Evolutionary conservation across 257 asterid species (phyloP).

Genomic region (Oldenlandia corymbosa): DNA sequence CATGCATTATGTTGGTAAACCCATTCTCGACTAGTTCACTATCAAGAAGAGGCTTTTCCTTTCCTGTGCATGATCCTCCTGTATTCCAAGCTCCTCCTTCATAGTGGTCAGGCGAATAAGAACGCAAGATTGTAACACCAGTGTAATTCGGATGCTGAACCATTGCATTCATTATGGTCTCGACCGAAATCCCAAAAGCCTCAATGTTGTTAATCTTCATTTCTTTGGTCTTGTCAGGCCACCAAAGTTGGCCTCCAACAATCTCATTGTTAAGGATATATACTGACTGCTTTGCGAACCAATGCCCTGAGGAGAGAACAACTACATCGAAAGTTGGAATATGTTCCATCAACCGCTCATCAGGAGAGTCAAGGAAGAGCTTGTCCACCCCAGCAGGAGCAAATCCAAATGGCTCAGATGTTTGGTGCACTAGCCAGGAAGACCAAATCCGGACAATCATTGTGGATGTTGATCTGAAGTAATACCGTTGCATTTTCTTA

Average conservation of each 20-base stretch:
- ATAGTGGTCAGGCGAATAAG: conserved; percentile 1
- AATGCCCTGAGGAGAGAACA: conserved; percentile 4
- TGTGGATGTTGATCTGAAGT: conserved; percentile 6
- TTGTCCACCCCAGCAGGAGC: conserved; percentile 6
- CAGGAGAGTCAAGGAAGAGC: conserved; percentile 3
- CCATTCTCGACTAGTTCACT: conserved; percentile 48
- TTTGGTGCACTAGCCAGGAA: conserved; percentile 7
- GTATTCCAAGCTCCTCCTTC: conserved; percentile 9
- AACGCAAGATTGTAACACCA: conserved; percentile 2
- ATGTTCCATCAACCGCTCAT: conserved; percentile 2
- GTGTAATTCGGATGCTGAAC: conserved; percentile 5
- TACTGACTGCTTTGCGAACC: conserved; percentile 5
- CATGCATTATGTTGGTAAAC: conserved; percentile 84
- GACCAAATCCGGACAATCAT: conserved; percentile 7
- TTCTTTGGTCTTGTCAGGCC: neutral
- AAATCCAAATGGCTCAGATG: conserved; percentile 5
- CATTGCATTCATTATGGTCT: conserved; percentile 3
- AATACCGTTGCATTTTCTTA: conserved; percentile 6
- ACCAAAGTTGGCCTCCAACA: conserved; percentile 7
- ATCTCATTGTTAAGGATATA: conserved; percentile 10
- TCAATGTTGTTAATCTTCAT: conserved; percentile 2
- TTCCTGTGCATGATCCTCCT: conserved; percentile 7
- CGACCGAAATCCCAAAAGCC: conserved; percentile 3
- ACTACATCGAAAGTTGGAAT: conserved; percentile 1
- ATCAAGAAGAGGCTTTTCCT: conserved; percentile 1